Conservation (phyloP, 1,139 yeast species). For the Hansenula lynferdii region DNA sequence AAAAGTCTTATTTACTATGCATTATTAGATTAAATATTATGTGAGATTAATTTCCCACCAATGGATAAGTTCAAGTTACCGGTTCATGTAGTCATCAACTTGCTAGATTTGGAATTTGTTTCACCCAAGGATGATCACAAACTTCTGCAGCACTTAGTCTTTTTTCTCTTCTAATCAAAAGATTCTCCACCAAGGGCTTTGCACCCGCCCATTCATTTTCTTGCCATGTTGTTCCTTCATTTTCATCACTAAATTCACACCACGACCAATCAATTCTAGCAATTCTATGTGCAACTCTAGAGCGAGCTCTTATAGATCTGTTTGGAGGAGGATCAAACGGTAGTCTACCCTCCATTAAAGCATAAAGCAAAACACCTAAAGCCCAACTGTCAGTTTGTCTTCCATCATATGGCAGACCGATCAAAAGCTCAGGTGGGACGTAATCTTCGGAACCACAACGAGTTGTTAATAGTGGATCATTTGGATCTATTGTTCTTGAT, state of each 20-base stretch:
- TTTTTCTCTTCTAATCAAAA: constrained; percentile 49
- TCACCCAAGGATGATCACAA: constrained; percentile 30
- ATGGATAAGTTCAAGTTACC: not conserved
- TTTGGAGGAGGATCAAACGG: constrained; percentile 80
- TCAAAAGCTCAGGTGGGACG: constrained; percentile 85
- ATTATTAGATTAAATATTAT: too few relatives aligned
- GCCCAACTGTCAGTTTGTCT: constrained; percentile 92
- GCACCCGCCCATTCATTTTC: constrained; percentile 38
- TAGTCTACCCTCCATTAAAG: constrained; percentile 74
- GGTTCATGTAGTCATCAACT: too few relatives aligned
- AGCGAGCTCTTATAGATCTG: constrained; percentile 43
- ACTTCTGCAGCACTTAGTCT: constrained; percentile 40
- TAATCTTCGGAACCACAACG: constrained; percentile 96
- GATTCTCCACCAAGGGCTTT: constrained; percentile 46
- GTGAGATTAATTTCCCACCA: not conserved
- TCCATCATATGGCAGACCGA: constrained; percentile 91
- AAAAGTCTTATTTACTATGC: too few relatives aligned
- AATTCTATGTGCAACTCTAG: constrained; percentile 79
- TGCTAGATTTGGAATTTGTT: constrained; percentile 8
- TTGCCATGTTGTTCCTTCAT: constrained; percentile 10
- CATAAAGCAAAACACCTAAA: constrained; percentile 81
- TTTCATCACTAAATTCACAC: constrained; percentile 40
- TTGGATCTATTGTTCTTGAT: constrained; percentile 59
- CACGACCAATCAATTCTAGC: constrained; percentile 94
- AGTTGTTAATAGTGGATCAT: constrained; percentile 63